phyloP scores from a whole-genome alignment of 768 basidiomycete genomes.

The Rossbeevera mucosa region DNA sequence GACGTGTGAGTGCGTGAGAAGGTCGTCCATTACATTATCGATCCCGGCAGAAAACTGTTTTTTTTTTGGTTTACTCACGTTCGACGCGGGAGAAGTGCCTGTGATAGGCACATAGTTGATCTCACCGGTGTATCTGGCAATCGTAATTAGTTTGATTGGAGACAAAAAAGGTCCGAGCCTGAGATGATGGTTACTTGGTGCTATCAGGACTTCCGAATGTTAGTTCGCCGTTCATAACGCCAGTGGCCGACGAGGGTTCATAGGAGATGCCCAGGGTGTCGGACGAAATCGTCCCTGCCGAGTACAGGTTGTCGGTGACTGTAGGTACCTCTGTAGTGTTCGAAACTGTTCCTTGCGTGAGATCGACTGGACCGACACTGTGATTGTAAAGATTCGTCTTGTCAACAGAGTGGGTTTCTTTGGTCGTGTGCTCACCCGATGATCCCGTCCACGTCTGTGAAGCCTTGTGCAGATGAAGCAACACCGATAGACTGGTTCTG shows the following conservation, averaged over 20 bases:
- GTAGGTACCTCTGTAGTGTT: slow-evolving; percentile 42
- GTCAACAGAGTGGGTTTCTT: not conserved
- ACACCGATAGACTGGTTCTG: slow-evolving; percentile 47
- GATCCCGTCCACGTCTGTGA: slow-evolving; percentile 48
- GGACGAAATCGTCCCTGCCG: slow-evolving; percentile 41
- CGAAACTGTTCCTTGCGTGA: slow-evolving; percentile 43
- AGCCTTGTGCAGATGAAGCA: slow-evolving; percentile 40
- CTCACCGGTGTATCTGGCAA: slow-evolving; percentile 29
- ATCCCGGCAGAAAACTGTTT: not conserved
- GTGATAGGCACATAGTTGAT: slow-evolving; percentile 41
- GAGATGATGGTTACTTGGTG: slow-evolving; percentile 32
- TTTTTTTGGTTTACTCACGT: slow-evolving; percentile 14
- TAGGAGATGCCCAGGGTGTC: slow-evolving; percentile 51
- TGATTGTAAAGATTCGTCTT: not conserved
- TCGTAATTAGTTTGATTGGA: not conserved
- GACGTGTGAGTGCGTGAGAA: slow-evolving; percentile 1
- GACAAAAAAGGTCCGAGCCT: not conserved
- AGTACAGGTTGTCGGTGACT: slow-evolving; percentile 53
- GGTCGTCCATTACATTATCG: not conserved
- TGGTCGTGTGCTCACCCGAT: slow-evolving; percentile 35
- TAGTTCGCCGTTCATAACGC: slow-evolving; percentile 54
- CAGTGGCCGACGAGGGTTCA: slow-evolving; percentile 47
- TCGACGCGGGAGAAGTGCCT: slow-evolving; percentile 39
- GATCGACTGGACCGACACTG: slow-evolving; percentile 49
- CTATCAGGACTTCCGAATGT: slow-evolving; percentile 49